Evolutionary conservation across 176 grass and related monocot species (phyloP), one percentile per base, ranked within the genome.

Genomic region (Phragmites australis): DNA sequence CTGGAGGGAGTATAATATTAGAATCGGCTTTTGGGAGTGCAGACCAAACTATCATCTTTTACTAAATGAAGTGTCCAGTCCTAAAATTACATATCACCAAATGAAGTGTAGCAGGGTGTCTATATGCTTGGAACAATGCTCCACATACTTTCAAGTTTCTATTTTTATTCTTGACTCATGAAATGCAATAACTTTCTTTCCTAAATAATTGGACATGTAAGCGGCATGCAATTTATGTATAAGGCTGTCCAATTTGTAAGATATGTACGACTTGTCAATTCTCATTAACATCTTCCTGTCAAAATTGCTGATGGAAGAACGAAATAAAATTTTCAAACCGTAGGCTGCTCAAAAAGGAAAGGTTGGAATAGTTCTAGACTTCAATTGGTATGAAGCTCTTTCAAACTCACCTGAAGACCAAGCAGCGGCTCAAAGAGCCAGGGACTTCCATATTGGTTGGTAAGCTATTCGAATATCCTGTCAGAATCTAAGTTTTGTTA

Each of bases 361-460:
- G 56, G 57, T 93, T 34, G 93, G 90, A 48, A 97, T 97, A 66
- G 88, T 90, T 74, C 48, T 97, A 26, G 91, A 89, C 77, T 93
- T 90, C 19, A 86, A 70, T 26, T 97, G 90, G 86, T 91, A 91
- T n/a, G 83, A 97, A 72, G 50, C 89, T 78, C 84, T 89, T 68
- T 88, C 89, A 25, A 75, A 93, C 59, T 92, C 89, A 79, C 52
- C 43, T 51, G 89, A 86, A 37, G 94, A 97, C 65, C 74, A 80
- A 82, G 94, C 74, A 81, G 91, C 94, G 3, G 91, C 89, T 57
- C 87, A 93, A 83, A 93, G 94, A 97, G 87, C 91, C 53, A 93
- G 94, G 49, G 94, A 97, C 82, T 93, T 93, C 73, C 91, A 93
- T 62, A n/a, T 97, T 78, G 94, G 94, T 76, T 97, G 94, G 94